These are phyloP conservation scores for Flaveria linearis DNA, from an alignment of 129 eudicot species.

Conservation along the genomic window DNA sequence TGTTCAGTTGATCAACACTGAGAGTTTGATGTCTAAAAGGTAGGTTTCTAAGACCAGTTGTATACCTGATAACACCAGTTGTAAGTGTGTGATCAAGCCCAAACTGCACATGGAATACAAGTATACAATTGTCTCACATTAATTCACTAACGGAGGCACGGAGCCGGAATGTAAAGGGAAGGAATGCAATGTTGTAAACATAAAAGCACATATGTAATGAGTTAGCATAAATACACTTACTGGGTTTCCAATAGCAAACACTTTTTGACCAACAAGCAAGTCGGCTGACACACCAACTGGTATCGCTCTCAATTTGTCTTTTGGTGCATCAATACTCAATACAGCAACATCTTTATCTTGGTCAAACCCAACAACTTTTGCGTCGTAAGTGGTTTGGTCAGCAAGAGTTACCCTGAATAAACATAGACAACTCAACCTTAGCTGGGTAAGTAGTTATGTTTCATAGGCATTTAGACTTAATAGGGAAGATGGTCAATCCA, in stretches of 20 bases:
- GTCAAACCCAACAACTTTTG: slow-evolving; percentile 84
- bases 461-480: slow-evolving; percentile 22
- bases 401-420: slow-evolving; percentile 84
- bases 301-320: slow-evolving; percentile 84
- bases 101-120: slow-evolving; percentile 58
- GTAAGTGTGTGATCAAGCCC: slow-evolving; percentile 99
- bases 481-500: background rate
- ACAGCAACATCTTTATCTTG: slow-evolving; percentile 98
- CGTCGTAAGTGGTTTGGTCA: slow-evolving; percentile 87
- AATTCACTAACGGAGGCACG: background rate
- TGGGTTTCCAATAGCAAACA: slow-evolving; percentile 95
- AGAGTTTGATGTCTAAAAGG: background rate
- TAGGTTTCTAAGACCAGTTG: background rate
- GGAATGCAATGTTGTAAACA: background rate
- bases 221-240: slow-evolving; percentile 52
- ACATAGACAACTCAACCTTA: slow-evolving; percentile 23
- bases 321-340: slow-evolving; percentile 62
- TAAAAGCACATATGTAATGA: slow-evolving; percentile 10
- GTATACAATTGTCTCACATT: background rate
- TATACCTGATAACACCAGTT: slow-evolving; percentile 96
- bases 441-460: slow-evolving; percentile 6
- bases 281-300: slow-evolving; percentile 91
- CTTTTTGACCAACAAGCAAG: slow-evolving; percentile 98
- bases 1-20: background rate
- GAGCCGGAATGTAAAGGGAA: background rate